Percentiles rank a stretch among this genome's conserved stretches.
These are phyloP conservation scores for Gentiana macrophylla DNA, from an alignment of 257 asterid genomes.

Conservation along the genomic window DNA sequence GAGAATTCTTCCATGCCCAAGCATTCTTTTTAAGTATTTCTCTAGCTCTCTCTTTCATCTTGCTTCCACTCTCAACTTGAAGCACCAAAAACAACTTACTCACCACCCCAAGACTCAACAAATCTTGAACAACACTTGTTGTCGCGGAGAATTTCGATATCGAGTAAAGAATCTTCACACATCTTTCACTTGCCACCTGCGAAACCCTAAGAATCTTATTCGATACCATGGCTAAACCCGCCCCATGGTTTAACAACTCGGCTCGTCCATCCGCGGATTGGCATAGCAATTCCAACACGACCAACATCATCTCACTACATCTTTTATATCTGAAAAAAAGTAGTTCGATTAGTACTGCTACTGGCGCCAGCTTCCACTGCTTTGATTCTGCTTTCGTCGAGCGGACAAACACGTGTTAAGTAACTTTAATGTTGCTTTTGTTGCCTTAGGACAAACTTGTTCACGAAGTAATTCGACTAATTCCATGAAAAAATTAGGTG, in stretches of 20 bases:
- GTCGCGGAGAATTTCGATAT: slow-evolving; percentile 47
- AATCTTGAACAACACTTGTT: slow-evolving; percentile 38
- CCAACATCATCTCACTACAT: slow-evolving; percentile 34
- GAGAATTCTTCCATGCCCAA: slow-evolving; percentile 53
- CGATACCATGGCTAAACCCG: slow-evolving; percentile 69
- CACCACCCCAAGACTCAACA: slow-evolving; percentile 68
- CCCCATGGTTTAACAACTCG: slow-evolving; percentile 52
- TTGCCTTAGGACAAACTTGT: slow-evolving; percentile 33
- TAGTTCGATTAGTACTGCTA: slow-evolving; percentile 30
- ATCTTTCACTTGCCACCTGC: slow-evolving; percentile 48
- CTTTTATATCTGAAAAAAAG: slow-evolving; percentile 47
- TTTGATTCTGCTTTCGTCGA: slow-evolving; percentile 43
- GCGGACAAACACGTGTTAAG: slow-evolving; percentile 36
- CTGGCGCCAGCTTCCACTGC: slow-evolving; percentile 52
- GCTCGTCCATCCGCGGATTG: slow-evolving; percentile 88
- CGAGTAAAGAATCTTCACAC: slow-evolving; percentile 51
- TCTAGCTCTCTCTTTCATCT: slow-evolving; percentile 54
- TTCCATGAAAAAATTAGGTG: slow-evolving; percentile 31
- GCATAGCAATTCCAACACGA: slow-evolving; percentile 46
- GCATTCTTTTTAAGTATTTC: slow-evolving; percentile 54
- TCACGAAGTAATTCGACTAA: slow-evolving; percentile 31
- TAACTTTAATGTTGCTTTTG: slow-evolving; percentile 35
- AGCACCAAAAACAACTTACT: slow-evolving; percentile 55
- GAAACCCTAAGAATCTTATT: slow-evolving; percentile 85
- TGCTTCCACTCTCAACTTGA: slow-evolving; percentile 52